Percentiles rank a stretch among this genome's conserved stretches.
phyloP scores from a whole-genome alignment of 2,329 filamentous ascomycete genomes.

The Parastagonospora nodorum region DNA sequence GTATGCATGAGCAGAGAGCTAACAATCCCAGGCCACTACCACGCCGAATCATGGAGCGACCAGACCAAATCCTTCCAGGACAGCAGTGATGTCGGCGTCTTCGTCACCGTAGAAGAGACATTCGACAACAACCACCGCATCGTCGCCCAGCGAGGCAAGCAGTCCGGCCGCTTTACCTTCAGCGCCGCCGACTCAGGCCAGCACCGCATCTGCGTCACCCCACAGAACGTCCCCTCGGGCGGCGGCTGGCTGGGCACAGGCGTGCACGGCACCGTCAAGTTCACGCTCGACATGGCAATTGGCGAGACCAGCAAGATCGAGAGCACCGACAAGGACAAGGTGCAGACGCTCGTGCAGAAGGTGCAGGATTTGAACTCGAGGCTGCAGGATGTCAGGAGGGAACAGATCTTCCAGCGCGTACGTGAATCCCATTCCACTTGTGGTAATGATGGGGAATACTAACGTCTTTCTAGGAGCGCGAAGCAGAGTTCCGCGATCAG shows the following conservation, averaged over 20 bases:
- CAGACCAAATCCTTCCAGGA: slow-evolving; percentile 69
- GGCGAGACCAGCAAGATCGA: slow-evolving; percentile 94
- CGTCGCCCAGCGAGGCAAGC: slow-evolving; percentile 79
- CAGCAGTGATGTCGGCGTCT: slow-evolving; percentile 78
- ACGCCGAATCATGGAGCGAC: slow-evolving; percentile 81
- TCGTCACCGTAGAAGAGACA: slow-evolving; percentile 92
- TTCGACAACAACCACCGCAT: slow-evolving; percentile 99
- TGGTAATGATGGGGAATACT: slow-evolving; percentile 12
- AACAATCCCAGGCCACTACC: slow-evolving; percentile 71
- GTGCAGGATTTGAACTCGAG: slow-evolving; percentile 88
- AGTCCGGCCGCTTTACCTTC: slow-evolving; percentile 89
- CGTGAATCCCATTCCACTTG: slow-evolving; percentile 10
- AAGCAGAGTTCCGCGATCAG: slow-evolving; percentile 97
- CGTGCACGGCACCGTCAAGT: slow-evolving; percentile 76
- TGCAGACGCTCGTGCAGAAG: slow-evolving; percentile 85
- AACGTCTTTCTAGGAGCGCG: slow-evolving; percentile 72
- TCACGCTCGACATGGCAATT: slow-evolving; percentile 89
- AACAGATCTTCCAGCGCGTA: slow-evolving; percentile 96
- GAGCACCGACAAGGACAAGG: slow-evolving; percentile 90
- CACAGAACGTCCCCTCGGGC: slow-evolving; percentile 72
- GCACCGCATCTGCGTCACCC: slow-evolving; percentile 93
- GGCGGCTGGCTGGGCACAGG: slow-evolving; percentile 73
- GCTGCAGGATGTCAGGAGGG: slow-evolving; percentile 84
- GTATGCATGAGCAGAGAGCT: slow-evolving; percentile 2
- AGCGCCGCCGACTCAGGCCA: slow-evolving; percentile 92